Evolutionary conservation across 2,329 filamentous ascomycete species (phyloP), one percentile per base, ranked within the genome.

Genomic region (Colletotrichum liaoningense): DNA sequence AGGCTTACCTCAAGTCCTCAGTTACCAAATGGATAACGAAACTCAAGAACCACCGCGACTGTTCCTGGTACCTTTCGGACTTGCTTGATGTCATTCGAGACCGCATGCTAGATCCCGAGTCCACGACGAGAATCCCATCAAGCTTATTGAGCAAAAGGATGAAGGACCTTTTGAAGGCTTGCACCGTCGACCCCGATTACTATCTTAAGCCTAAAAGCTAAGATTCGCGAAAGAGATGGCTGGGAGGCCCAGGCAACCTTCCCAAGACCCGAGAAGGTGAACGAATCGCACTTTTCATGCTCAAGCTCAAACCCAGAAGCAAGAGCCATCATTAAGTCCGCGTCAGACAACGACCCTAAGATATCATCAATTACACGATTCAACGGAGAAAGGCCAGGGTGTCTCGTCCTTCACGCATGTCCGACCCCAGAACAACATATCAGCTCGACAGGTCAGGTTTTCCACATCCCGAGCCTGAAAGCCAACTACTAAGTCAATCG

Each of bases 41-140:
- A 1, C 12, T 72, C 16, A 49, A 58, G 42, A 35, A n/a, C 12
- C 57, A 16, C 2, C 55, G 24, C 4, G 8, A 63, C 19, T 72
- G 69, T 14, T 72, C 69, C 2, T 67, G 69, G 69, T 67, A 72
- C 19, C 9, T 63, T 1, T 63, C 2, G 30, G 63, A 72, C 1
- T 14, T 72, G 0, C 56, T 72, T 4, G 64, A 72, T 4, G 1
- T 52, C 5, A 72, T 68, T 46, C 49, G 56, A 4, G 14, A 46
- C 0, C n/a, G 38, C 2, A 72, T 72, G 69, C 52, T 72, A 3
- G 46, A 72, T 19, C 69, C 69, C n/a, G 24, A 67, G 4, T 5
- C 55, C 3, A 11, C 14, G 7, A 62, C 26, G 6, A 60, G 69
- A 5, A 57, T 72, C 0, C 8, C 62, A 1, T 57, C 69, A 8